These are phyloP conservation scores for Podila horticola DNA, from an alignment of 192 early-diverging fungal genomes.

Conservation along the genomic window DNA sequence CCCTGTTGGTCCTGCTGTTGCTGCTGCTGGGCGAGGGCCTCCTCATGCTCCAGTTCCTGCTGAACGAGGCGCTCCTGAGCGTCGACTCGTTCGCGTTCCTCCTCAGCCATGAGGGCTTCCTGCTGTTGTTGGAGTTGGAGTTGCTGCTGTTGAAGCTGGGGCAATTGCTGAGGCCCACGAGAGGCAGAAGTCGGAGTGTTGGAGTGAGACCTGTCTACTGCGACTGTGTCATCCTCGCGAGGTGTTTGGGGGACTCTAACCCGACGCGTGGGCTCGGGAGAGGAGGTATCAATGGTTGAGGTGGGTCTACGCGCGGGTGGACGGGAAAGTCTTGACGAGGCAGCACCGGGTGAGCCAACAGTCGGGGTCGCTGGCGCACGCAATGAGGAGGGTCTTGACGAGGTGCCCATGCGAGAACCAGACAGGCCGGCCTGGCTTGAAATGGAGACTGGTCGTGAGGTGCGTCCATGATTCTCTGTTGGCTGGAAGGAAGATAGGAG, in stretches of 20 bases:
- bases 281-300: constrained; percentile 6
- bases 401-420: neutral
- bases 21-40: constrained; percentile 29
- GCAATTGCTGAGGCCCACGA: neutral
- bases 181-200: constrained; percentile 4
- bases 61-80: constrained; percentile 37
- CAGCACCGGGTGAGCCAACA: constrained; percentile 2
- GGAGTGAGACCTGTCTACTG: constrained; percentile 8
- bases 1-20: constrained; percentile 25
- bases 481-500: neutral
- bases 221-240: constrained; percentile 13
- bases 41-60: constrained; percentile 39
- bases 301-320: constrained; percentile 16
- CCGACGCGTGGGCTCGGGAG: constrained; percentile 16
- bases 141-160: constrained; percentile 25
- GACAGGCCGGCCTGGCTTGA: neutral
- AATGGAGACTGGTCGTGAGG: constrained; percentile 19
- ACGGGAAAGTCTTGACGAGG: constrained; percentile 15
- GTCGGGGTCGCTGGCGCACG: constrained; percentile 1
- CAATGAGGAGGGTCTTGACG: constrained; percentile 8
- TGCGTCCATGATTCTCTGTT: neutral
- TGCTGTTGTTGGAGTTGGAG: constrained; percentile 11
- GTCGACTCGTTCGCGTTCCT: constrained; percentile 16
- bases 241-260: constrained; percentile 19
- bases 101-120: constrained; percentile 13